Evolutionary conservation across 2,329 filamentous ascomycete genomes (phyloP), one percentile per base, ranked within the genome.

Genomic region (Fusarium tanahbumbuense): DNA sequence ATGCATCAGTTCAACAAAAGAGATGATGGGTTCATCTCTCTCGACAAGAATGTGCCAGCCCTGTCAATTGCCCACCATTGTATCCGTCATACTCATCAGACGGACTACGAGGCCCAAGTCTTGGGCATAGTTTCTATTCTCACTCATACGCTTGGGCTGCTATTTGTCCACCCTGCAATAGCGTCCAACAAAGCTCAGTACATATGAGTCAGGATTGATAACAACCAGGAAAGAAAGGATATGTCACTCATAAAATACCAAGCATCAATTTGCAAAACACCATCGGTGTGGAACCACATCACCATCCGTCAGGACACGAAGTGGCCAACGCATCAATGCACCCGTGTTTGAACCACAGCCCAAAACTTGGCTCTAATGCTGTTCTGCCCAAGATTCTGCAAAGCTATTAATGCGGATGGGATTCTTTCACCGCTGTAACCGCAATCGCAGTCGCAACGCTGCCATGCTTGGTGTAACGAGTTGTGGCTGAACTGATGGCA

Each of bases 241-340:
- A 63, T 64, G 70, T 70, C 67, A 63, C 50, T 60, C 47, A 42
- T 32, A 20, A 42, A 42, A 41, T 27, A 56, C 22, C 63, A 71
- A 70, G 55, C 59, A 30, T 25, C 46, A 28, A 40, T 50, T 50
- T 28, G 27, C 54, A 70, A 64, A 70, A 71, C 58, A 70, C 60
- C 53, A 68, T 64, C 44, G 41, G 55, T 64, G 67, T 70, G 67
- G 67, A 56, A 68, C 68, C 64, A 64, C 68, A 59, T 65, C 68
- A 60, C 55, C 64, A 58, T 53, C 46, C 44, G 53, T 44, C 55
- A 53, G 64, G 59, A 61, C 68, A 68, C 60, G 68, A 71, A 57
- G 59, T 60, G 68, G 67, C 68, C 68, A 71, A 65, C 68, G 59
- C 68, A 71, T 71, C 68, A 68, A 60, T 71, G 68, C 68, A 71